Evolutionary conservation across 1,284 basidiomycete genomes (phyloP).

Genomic region (Anthracocystis setariae): DNA sequence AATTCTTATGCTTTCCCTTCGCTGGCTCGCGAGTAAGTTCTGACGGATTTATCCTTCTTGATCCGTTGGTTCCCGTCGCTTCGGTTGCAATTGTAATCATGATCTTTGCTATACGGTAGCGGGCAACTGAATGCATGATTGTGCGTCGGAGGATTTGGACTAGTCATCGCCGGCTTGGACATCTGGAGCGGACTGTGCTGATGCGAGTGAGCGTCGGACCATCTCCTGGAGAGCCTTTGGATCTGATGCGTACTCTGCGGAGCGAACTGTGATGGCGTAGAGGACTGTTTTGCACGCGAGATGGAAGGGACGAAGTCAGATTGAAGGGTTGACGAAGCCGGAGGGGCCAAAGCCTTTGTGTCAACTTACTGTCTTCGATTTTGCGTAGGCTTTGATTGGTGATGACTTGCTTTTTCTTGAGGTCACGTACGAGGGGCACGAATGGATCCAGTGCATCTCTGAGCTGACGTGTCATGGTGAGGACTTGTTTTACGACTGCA

Average conservation of each 20-base stretch:
- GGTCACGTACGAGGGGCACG: conserved; percentile 76
- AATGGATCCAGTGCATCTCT: conserved; percentile 77
- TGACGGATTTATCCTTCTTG: too few species aligned
- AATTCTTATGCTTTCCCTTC: too few species aligned
- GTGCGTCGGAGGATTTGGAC: too few species aligned
- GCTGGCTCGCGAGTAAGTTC: too few species aligned
- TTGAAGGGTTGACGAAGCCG: too few species aligned
- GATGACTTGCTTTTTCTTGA: conserved; percentile 87
- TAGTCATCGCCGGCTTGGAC: conserved; percentile 14
- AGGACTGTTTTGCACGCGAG: conserved; percentile 31
- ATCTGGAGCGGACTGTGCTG: conserved; percentile 8
- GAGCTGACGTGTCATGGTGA: conserved; percentile 50
- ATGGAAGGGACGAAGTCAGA: background rate
- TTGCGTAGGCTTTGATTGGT: conserved; percentile 87
- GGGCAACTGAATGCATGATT: background rate
- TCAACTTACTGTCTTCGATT: conserved; percentile 84
- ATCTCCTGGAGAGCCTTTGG: conserved; percentile 53
- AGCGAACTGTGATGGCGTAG: conserved; percentile 56
- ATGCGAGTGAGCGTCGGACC: conserved; percentile 44
- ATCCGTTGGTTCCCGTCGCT: too few species aligned
- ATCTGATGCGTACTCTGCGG: conserved; percentile 47
- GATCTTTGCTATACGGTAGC: background rate
- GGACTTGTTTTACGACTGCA: conserved; percentile 41
- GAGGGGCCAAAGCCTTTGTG: too few species aligned
- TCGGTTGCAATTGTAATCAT: conserved; percentile 25